Evolutionary conservation across 768 basidiomycete species (phyloP), one percentile per base, ranked within the genome.

Genomic region (Daedaleopsis sinensis): DNA sequence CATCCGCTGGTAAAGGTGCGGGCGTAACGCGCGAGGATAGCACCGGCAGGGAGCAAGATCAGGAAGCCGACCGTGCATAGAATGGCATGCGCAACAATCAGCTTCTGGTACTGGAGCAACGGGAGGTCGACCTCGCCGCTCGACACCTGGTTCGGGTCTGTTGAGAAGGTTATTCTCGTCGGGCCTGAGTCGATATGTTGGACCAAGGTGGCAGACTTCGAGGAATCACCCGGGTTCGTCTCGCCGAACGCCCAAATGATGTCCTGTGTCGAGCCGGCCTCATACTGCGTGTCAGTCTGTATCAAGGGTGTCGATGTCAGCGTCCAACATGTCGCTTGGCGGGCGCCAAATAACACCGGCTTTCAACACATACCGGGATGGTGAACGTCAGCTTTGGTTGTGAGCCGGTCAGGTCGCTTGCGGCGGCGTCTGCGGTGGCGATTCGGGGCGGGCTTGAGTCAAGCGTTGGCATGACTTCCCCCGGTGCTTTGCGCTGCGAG

Each of bases 181-280:
- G 68, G 62, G 5, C 84, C 84, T 23, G 68, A 72, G 24, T 78
- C 77, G n/a, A 73, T 21, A 68, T 90, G 88, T 63, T 82, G 76
- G 16, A 63, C 37, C 19, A 90, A 67, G 4, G 68, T 65, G 0
- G 87, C 86, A 62, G 81, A 74, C 1, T 61, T 65, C 0, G 79
- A 78, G 0, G 78, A 72, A 16, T 79, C 79, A n/a, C 68, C 70
- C 5, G 89, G 89, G 21, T 79, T 78, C 1, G 68, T 73, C 5
- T 69, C 73, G 15, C 84, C 80, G 66, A 82, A 86, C 5, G 88
- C 89, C 72, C 78, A 91, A 50, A 92, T 88, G 58, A 90, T 66
- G 10, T 70, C 55, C 64, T 80, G 80, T 21, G 63, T 74, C 7
- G 71, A 76, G 62, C 78, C 77, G 32, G 58, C 66, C 55, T 82